These are phyloP conservation scores for Bipolaris zeicola DNA, from an alignment of 2,329 filamentous ascomycete species.

Conservation along the genomic window DNA sequence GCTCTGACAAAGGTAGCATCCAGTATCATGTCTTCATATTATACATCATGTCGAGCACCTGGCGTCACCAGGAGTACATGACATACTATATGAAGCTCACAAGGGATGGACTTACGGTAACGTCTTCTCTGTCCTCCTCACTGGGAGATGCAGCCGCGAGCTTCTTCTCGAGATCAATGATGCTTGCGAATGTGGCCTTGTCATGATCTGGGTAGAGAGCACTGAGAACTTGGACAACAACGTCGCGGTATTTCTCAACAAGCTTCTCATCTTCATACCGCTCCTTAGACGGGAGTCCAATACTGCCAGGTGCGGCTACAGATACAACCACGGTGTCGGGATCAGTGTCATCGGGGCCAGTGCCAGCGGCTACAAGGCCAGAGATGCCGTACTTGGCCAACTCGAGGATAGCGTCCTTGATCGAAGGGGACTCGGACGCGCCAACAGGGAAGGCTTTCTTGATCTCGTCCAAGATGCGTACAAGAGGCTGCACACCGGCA, in stretches of 20 bases:
- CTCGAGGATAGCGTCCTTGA: conserved; percentile 56
- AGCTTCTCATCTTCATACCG: conserved; percentile 44
- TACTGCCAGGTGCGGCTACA: conserved; percentile 55
- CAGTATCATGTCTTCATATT: not conserved
- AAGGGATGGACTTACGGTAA: conserved; percentile 50
- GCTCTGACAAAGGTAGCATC: not conserved
- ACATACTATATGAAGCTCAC: not conserved
- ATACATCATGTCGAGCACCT: not conserved
- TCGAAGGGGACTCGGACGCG: conserved; percentile 10
- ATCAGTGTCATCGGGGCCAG: conserved; percentile 57
- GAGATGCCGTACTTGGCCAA: conserved; percentile 55
- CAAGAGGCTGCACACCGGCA: conserved; percentile 62
- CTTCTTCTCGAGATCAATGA: conserved; percentile 62
- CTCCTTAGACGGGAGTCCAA: conserved; percentile 50
- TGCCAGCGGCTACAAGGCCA: conserved; percentile 31
- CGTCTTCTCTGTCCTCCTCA: conserved; percentile 63
- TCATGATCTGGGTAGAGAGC: conserved; percentile 32
- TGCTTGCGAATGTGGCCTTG: conserved; percentile 45
- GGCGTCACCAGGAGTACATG: not conserved
- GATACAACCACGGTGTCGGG: conserved; percentile 60
- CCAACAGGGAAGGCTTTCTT: conserved; percentile 27
- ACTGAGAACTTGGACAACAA: conserved; percentile 29
- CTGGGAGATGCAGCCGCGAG: conserved; percentile 65
- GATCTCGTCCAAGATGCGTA: conserved; percentile 61
- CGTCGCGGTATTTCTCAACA: conserved; percentile 39